These are phyloP conservation scores for Phytophthora pistaciae DNA, from an alignment of 352 stramenopile genomes.

Conservation along the genomic window DNA sequence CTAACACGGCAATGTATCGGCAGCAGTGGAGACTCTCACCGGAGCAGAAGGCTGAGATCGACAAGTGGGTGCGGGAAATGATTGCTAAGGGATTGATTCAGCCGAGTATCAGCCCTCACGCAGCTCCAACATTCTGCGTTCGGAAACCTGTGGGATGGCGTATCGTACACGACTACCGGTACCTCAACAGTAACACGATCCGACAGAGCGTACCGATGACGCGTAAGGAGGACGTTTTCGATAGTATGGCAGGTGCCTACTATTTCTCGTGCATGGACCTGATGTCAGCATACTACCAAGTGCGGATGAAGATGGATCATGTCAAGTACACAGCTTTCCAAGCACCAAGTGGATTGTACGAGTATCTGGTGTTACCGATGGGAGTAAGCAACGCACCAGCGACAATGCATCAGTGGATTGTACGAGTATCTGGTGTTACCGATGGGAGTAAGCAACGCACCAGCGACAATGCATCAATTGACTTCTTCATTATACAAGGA, in stretches of 20 bases:
- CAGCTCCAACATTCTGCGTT: not conserved
- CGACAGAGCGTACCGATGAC: not conserved
- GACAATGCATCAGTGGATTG: too few species aligned
- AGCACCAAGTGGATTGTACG: constrained; percentile 23
- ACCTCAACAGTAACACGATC: not conserved
- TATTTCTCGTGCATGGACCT: constrained; percentile 31
- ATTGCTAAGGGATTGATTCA: not conserved
- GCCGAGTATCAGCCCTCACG: not conserved
- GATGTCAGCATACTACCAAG: constrained; percentile 29
- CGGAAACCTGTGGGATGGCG: not conserved
- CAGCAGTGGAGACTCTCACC: too few species aligned
- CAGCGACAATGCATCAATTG: not conserved
- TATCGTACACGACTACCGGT: not conserved
- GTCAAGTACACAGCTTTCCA: constrained; percentile 27
- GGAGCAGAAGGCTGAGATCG: too few species aligned
- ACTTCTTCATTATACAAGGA: not conserved
- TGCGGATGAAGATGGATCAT: constrained; percentile 26
- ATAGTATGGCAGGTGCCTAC: not conserved
- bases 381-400: not conserved
- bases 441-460: too few species aligned
- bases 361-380: not conserved
- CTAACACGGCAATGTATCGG: too few species aligned
- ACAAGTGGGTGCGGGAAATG: not conserved
- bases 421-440: too few species aligned
- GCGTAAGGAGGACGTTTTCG: not conserved